Base-by-base conservation (phyloP, 2,329 filamentous ascomycete genomes). In the Aschersonia sp. region DNA sequence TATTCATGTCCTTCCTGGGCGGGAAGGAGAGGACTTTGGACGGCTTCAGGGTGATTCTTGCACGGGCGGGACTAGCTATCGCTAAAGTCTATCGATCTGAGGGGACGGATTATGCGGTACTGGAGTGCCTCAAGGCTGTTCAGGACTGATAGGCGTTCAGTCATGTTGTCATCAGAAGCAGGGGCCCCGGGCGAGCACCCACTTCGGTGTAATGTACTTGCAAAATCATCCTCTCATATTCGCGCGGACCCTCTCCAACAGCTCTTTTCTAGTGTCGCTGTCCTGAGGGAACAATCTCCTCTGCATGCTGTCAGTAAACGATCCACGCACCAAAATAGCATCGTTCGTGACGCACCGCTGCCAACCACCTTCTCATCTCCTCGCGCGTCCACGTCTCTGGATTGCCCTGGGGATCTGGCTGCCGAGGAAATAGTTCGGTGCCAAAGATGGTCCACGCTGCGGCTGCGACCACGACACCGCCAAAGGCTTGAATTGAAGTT, bases 401-500 rank as follows among this genome's bases (percentile, higher is more conserved):
- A 69, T 87, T 75, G 51, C 89, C 89, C 31, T 71, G 85, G n/a
- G 89, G 88, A 60, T 95, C 89, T 45, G 71, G 51, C 54, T 80
- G 71, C 3, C 76, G 65, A 1, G 89, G 89, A 58, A 96, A 94
- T 58, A 96, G 76, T 53, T 91, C 87, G 47, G 78, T 75, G 49
- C 88, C 88, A 82, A 85, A 94, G 56, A 96, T 91, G 20, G 78
- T 77, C 83, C 85, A 95, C 42, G 78, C 80, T 12, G 88, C 84
- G 2, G 84, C 88, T 2, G 85, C 87, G 5, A 85, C 85, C 10
- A 96, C 77, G 47, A 94, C 74, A 7, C 85, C 86, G 4, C 84
- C 81, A 61, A 96, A 96, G 20, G 82, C 86, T 82, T 45, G 5
- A 10, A n/a, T 7, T 12, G 30, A 20, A 20, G 20, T 20, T 20